These are phyloP conservation scores for Seminavis robusta DNA, from an alignment of 108 stramenopile genomes.

Conservation along the genomic window DNA sequence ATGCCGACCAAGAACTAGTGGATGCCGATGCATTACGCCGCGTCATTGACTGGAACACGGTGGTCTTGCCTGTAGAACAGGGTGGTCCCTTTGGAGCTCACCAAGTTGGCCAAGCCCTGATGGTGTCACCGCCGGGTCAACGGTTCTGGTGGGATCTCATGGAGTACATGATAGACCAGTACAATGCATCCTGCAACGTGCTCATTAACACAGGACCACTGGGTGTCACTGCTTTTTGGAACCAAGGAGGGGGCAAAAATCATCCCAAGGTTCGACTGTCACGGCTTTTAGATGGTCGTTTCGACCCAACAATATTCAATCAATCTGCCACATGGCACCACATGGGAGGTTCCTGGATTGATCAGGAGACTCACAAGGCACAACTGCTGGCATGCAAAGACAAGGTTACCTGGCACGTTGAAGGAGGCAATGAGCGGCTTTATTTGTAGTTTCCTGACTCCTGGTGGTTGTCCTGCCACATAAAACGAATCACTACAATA, in stretches of 20 bases:
- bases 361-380: not conserved
- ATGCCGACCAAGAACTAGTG: not conserved
- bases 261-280: not conserved
- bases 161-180: slow-evolving; percentile 1
- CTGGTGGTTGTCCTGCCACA: too few species aligned
- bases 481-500: too few species aligned
- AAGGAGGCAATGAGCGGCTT: too few species aligned
- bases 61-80: not conserved
- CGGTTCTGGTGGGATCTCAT: slow-evolving; percentile 5
- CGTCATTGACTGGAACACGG: not conserved
- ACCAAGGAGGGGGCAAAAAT: not conserved
- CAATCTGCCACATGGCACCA: slow-evolving; percentile 1
- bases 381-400: not conserved
- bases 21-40: not conserved
- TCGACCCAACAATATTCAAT: not conserved
- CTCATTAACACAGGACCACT: not conserved
- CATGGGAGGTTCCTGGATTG: slow-evolving; percentile 3
- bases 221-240: not conserved
- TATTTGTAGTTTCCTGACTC: too few species aligned
- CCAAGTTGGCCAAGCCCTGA: slow-evolving; percentile 4
- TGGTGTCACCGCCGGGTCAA: slow-evolving; percentile 1
- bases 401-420: too few species aligned
- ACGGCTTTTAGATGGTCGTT: not conserved
- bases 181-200: slow-evolving; percentile 2
- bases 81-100: not conserved